Base-by-base conservation (phyloP, 2,329 filamentous ascomycete species). In the Ilyonectria robusta region DNA sequence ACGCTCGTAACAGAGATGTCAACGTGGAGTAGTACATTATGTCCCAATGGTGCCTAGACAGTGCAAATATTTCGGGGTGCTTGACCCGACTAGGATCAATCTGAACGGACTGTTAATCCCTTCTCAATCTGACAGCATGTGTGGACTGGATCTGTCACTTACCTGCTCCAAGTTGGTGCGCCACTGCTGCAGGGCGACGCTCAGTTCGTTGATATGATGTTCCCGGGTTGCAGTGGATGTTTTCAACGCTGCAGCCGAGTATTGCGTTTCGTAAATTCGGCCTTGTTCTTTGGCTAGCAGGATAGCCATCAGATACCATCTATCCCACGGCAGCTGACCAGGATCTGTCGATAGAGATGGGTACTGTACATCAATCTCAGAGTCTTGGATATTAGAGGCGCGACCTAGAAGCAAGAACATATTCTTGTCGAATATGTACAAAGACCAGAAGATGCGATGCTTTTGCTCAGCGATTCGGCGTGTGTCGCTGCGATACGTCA, bases 21-120 rank as follows among this genome's bases (percentile, higher is more conserved):
- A 72, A 40, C 1, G 70, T 72, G 0, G 71, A 67, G 1, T 72
- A 73, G n/a, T 71, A 72, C 68, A 72, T 71, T 17, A 71, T 72
- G 6, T 73, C 59, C 71, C 71, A 71, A 19, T 67, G 64, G 1
- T 19, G 47, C 8, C 48, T 60, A 0, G 71, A 72, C 2, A 73
- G 3, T 2, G 50, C 48, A 0, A 66, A 40, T 0, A 73, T 23
- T 8, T 66, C 42, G 0, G n/a, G 17, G 26, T 60, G 70, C 1
- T 58, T 65, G 4, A 71, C 66, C 6, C 46, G 51, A 4, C 61
- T 68, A 5, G 53, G 40, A 6, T 73, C 64, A 3, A 71, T 29
- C 70, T 72, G 6, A 5, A 15, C 0, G 4, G 2, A 2, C 4
- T 11, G 6, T 65, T n/a, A 40, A 17, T 23, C 23, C 23, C 23